phyloP scores from a whole-genome alignment of 371 early-diverging fungal species.

The Mortierella sp. region DNA sequence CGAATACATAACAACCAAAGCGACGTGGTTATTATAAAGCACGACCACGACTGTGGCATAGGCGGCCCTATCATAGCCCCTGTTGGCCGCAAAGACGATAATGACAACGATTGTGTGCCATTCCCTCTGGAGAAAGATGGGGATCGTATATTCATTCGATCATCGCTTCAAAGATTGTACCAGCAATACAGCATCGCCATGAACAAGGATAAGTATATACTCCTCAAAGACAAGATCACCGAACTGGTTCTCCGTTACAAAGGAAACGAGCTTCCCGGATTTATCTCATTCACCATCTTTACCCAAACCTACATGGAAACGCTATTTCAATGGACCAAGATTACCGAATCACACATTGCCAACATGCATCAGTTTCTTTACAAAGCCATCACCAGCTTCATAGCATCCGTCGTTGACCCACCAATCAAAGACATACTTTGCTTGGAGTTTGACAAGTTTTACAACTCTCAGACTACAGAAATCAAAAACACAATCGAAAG shows the following conservation, averaged over 20 bases:
- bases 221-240: slow-evolving; percentile 17
- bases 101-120: slow-evolving; percentile 7
- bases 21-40: not conserved
- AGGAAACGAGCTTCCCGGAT: slow-evolving; percentile 42
- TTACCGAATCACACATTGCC: slow-evolving; percentile 24
- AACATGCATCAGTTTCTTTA: slow-evolving; percentile 27
- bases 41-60: not conserved
- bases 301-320: slow-evolving; percentile 35
- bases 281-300: slow-evolving; percentile 36
- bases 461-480: slow-evolving; percentile 17
- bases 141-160: slow-evolving; percentile 23
- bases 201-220: slow-evolving; percentile 29
- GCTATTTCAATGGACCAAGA: slow-evolving; percentile 17
- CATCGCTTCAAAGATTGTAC: slow-evolving; percentile 23
- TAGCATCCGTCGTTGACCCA: slow-evolving; percentile 17
- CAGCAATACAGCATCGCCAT: slow-evolving; percentile 20
- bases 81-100: too few species aligned
- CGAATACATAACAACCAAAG: slow-evolving; percentile 25
- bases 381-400: slow-evolving; percentile 24
- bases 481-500: slow-evolving; percentile 27
- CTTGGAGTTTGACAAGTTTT: slow-evolving; percentile 43
- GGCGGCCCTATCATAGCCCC: too few species aligned
- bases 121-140: slow-evolving; percentile 11
- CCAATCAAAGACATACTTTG: slow-evolving; percentile 23
- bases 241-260: slow-evolving; percentile 32